Percentiles rank a stretch among this genome's conserved stretches.
These are phyloP conservation scores for Punica granatum DNA, from an alignment of 345 rosid species.

Conservation along the genomic window DNA sequence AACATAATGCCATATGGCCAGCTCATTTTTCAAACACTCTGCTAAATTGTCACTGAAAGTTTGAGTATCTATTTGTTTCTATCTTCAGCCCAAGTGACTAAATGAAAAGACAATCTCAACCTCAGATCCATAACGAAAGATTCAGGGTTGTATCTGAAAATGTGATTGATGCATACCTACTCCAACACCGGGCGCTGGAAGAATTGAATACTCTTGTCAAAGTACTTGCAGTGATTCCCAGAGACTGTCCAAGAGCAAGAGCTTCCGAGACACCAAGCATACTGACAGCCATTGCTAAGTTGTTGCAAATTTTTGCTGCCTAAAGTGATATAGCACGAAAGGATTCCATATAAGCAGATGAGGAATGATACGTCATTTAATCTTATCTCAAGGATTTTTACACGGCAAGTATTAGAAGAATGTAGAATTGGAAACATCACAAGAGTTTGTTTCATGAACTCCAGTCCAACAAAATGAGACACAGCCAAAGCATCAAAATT, in stretches of 20 bases:
- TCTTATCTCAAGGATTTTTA: neutral
- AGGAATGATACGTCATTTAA: neutral
- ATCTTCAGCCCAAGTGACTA: too few relatives aligned
- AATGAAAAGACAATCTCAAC: neutral
- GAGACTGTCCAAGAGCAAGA: slow-evolving; percentile 79
- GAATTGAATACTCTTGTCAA: slow-evolving; percentile 75
- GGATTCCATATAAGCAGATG: neutral
- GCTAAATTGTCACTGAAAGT: neutral
- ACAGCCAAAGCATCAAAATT: neutral
- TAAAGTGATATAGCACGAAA: slow-evolving; percentile 13
- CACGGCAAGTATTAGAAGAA: neutral
- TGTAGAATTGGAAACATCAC: neutral
- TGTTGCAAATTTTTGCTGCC: slow-evolving; percentile 97
- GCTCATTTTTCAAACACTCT: neutral
- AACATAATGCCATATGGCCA: neutral
- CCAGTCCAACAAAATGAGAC: neutral
- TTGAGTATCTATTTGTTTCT: too few relatives aligned
- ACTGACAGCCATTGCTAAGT: slow-evolving; percentile 86
- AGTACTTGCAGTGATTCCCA: slow-evolving; percentile 58
- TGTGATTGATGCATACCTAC: slow-evolving; percentile 42
- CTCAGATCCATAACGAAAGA: neutral
- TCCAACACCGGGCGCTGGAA: slow-evolving; percentile 92
- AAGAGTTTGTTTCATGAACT: neutral
- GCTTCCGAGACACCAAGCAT: slow-evolving; percentile 97
- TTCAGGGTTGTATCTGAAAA: neutral